These are phyloP conservation scores for Phascolomyces articulosus DNA, from an alignment of 371 early-diverging fungal genomes.

Conservation along the genomic window DNA sequence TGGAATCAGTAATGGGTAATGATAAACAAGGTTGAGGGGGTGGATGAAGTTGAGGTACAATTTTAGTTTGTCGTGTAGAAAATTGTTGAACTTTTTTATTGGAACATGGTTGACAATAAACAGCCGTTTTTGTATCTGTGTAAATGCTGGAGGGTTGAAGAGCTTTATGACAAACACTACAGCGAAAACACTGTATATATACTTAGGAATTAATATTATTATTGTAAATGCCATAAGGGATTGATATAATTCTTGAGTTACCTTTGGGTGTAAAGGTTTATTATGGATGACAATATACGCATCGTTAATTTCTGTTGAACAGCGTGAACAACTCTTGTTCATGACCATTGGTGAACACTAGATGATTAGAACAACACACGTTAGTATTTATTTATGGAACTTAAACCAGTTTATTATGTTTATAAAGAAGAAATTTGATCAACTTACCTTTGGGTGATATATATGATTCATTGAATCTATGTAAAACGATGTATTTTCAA, in stretches of 20 bases:
- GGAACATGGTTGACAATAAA: conserved; percentile 34
- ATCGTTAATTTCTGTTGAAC: conserved; percentile 26
- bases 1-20: not conserved
- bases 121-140: conserved; percentile 23
- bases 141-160: conserved; percentile 37
- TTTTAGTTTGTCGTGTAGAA: conserved; percentile 25
- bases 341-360: conserved; percentile 3
- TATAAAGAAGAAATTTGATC: too few relatives aligned
- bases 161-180: conserved; percentile 35
- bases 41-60: conserved; percentile 38
- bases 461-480: conserved; percentile 25
- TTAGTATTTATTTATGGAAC: not conserved
- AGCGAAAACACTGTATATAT: conserved; percentile 39
- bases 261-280: conserved; percentile 28
- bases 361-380: not conserved
- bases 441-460: conserved; percentile 43
- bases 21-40: not conserved
- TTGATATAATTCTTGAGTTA: conserved; percentile 12
- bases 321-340: conserved; percentile 17
- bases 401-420: too few relatives aligned
- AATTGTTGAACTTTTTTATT: conserved; percentile 1
- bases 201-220: not conserved
- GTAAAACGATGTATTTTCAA: conserved; percentile 35
- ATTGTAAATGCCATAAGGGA: not conserved
- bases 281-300: conserved; percentile 26